Evolutionary conservation across 2,329 filamentous ascomycete genomes (phyloP), one percentile per base, ranked within the genome.

Genomic region (Sarocladium brachiariae): DNA sequence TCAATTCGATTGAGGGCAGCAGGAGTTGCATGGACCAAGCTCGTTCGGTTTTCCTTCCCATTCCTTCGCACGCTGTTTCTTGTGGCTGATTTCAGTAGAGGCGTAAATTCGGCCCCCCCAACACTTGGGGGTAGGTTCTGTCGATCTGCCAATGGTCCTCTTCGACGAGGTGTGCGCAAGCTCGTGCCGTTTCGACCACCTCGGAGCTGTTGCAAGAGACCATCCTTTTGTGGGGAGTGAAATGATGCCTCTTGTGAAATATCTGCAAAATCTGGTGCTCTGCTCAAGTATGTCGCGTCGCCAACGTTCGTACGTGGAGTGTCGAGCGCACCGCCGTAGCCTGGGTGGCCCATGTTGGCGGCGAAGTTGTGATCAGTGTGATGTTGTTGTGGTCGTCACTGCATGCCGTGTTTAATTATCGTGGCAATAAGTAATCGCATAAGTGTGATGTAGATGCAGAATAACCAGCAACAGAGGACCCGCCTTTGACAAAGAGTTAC

Each of bases 211-310:
- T 35, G 31, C 11, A 49, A 19, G 18, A 35, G 30, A 31, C 46
- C 46, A 10, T 71, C 66, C 67, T 88, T 91, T 24, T 76, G 80
- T 21, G 87, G 91, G 25, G 88, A 90, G 51, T 84, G 81, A 59
- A 96, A 96, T 1, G 92, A 93, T 52, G 88, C 83, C 64, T 95
- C 89, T 60, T 90, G 85, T 49, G 89, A 95, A 58, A 92, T 83
- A 60, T 95, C 89, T 53, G 64, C 67, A 62, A 95, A 83, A 62
- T 89, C 84, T 59, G 83, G 71, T 70, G 78, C 69, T 68, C 82
- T 74, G 66, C 71, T 81, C 55, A 95, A 75, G 67, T 85, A 92
- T 57, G 90, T 95, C 68, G 83, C 83, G 77, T 96, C 89, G 63
- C 86, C 89, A 58, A 84, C 69, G 62, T 90, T 87, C 54, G 89